Evolutionary conservation across 768 basidiomycete genomes (phyloP).

Genomic region (Tubosaeta sp.): DNA sequence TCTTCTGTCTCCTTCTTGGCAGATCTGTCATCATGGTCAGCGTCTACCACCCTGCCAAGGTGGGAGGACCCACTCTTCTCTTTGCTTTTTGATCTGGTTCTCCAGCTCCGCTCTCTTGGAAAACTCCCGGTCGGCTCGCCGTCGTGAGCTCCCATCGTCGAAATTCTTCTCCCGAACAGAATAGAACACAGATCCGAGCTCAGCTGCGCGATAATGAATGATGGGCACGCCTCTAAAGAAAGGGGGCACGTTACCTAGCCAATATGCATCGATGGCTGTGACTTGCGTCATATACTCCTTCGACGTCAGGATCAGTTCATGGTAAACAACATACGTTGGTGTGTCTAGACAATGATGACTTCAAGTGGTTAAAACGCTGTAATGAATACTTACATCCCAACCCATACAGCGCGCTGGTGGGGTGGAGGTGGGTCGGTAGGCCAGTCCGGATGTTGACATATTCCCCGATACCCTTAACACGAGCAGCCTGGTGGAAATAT

Average conservation of each 20-base stretch:
- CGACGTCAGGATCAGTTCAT: constrained; percentile 92
- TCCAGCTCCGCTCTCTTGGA: constrained; percentile 89
- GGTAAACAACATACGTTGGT: constrained; percentile 95
- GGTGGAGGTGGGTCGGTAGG: constrained; percentile 92
- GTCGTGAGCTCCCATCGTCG: constrained; percentile 76
- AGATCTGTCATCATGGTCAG: constrained; percentile 36
- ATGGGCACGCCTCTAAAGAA: not conserved
- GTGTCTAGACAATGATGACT: constrained; percentile 54
- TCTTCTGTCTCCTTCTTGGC: constrained; percentile 63
- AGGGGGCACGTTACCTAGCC: constrained; percentile 68
- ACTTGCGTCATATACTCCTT: constrained; percentile 99
- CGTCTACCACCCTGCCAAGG: not conserved
- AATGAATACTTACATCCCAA: constrained; percentile 71
- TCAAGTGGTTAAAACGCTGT: not conserved
- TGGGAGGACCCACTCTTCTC: constrained; percentile 51
- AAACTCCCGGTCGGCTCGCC: constrained; percentile 84
- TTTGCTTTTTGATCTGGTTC: constrained; percentile 81
- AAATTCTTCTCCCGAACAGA: constrained; percentile 98
- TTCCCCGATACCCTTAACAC: constrained; percentile 98
- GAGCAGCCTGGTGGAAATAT: constrained; percentile 98
- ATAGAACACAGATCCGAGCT: constrained; percentile 94
- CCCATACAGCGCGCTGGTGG: constrained; percentile 94
- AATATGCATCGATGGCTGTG: constrained; percentile 96
- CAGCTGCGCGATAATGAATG: constrained; percentile 48
- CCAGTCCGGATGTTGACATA: constrained; percentile 97